Conservation (phyloP, 805 yeast genomes). For the Crinitomyces ghanaensis region DNA sequence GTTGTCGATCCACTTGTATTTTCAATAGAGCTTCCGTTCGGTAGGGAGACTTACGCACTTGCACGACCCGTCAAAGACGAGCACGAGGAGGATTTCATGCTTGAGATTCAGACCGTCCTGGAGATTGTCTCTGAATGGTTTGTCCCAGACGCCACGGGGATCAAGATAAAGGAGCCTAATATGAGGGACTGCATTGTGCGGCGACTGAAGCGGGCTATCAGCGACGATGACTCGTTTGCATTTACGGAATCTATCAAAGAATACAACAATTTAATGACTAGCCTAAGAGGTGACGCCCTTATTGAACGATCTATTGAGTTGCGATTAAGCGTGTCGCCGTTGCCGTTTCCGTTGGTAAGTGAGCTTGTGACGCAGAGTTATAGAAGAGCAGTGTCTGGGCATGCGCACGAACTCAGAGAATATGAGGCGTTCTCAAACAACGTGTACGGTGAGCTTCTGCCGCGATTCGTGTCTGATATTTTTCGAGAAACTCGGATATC, state of each 20-base stretch:
- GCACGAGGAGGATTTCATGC: conserved; percentile 50
- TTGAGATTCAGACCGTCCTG: conserved; percentile 46
- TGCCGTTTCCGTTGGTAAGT: conserved; percentile 34
- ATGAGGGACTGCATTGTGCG: conserved; percentile 25
- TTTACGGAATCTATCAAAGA: conserved; percentile 29
- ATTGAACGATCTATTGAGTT: conserved; percentile 25
- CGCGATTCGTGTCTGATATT: conserved; percentile 58
- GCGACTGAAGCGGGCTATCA: conserved; percentile 20
- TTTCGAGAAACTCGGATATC: conserved; percentile 47
- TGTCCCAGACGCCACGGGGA: conserved; percentile 30
- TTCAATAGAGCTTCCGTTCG: conserved; percentile 13
- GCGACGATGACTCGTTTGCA: conserved; percentile 20
- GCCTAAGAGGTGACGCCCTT: conserved; percentile 26
- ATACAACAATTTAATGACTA: conserved; percentile 33
- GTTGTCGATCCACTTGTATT: conserved; percentile 1
- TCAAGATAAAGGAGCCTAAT: conserved; percentile 18
- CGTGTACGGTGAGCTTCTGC: conserved; percentile 85
- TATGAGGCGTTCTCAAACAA: conserved; percentile 83
- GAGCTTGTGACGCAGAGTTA: conserved; percentile 66
- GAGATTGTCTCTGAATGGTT: conserved; percentile 31
- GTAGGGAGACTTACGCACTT: conserved; percentile 13
- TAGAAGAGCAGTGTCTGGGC: conserved; percentile 67
- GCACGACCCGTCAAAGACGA: conserved; percentile 21
- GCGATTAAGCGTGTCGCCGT: conserved; percentile 9
- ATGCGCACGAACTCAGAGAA: conserved; percentile 46